Evolutionary conservation across 768 basidiomycete genomes (phyloP), one percentile per base, ranked within the genome.

Genomic region (Lactifluus echinatus): DNA sequence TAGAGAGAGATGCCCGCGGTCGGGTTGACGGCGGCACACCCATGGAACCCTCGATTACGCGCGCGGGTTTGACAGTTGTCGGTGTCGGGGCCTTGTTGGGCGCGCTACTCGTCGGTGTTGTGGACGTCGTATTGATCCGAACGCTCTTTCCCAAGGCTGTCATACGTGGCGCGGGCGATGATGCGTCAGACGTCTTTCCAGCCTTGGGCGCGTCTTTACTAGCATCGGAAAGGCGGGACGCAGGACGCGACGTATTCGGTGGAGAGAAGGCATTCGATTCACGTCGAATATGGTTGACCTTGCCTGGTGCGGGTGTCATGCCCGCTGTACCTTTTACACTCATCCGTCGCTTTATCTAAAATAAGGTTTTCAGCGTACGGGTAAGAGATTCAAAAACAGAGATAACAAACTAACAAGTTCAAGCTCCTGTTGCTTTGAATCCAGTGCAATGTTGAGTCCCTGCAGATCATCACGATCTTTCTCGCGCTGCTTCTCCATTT

Each of bases 371-470:
- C n/a, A n/a, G n/a, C n/a, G n/a, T n/a, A n/a, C n/a, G n/a, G n/a
- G n/a, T n/a, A n/a, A 19, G 10, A 1, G 17, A 37, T 17, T 4
- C 1, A 37, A 7, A n/a, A 8, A 28, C 15, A 14, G 61, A 50
- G 29, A 37, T 14, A 39, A 64, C 19, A 28, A 42, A 76, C 81
- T 52, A 57, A 96, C 93, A 69, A 94, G 67, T 67, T 95, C 92
- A 37, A 96, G 73, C 69, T 95, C 93, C 69, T 94, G 92, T 66
- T 96, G 93, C 71, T 96, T 96, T 24, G 91, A 85, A 70, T 94
- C 91, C 53, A 96, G 71, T 0, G 93, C 93, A 34, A 94, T 92
- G 65, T 95, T 93, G 64, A 95, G 71, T n/a, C 89, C 87, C 47
- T 79, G 71, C 21, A 87, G 68, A 69, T 95, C 93, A 42, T 93